Evolutionary conservation across 139 green algal species (phyloP).

Genomic region (Asterochloris sp.): DNA sequence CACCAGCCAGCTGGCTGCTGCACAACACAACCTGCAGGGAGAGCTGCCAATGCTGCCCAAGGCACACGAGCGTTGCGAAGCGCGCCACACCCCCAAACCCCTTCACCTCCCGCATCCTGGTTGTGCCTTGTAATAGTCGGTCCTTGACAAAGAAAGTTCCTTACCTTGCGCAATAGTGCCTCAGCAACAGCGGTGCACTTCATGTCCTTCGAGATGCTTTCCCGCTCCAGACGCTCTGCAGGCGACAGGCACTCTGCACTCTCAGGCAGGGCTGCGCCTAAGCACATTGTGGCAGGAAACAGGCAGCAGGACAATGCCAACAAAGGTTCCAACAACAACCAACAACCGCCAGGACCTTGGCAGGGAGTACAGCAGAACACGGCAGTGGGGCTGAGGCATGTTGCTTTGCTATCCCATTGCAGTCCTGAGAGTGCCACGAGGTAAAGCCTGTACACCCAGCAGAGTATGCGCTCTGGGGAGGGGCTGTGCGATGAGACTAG

Average conservation of each 20-base stretch:
- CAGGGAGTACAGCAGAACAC: not conserved
- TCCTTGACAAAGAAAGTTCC: not conserved
- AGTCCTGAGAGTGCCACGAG: not conserved
- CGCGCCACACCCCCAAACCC: too few relatives aligned
- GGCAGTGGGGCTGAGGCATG: not conserved
- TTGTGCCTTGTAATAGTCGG: not conserved
- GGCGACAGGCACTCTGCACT: not conserved
- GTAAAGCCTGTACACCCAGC: not conserved
- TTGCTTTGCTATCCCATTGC: too few relatives aligned
- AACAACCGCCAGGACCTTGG: not conserved
- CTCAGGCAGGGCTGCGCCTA: not conserved
- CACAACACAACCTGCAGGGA: not conserved
- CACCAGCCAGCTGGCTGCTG: not conserved
- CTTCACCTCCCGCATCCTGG: not conserved
- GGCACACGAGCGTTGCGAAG: not conserved
- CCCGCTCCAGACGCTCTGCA: constrained; percentile 3
- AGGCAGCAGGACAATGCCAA: not conserved
- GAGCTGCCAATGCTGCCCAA: not conserved
- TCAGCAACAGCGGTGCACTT: not conserved
- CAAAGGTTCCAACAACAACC: not conserved
- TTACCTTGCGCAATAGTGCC: constrained; percentile 10
- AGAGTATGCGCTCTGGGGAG: not conserved
- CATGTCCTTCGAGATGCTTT: not conserved
- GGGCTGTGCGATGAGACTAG: not conserved
- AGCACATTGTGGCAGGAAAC: not conserved